Evolutionary conservation across 495 filamentous ascomycete genomes (phyloP).

Genomic region (Xylaria telfairii): DNA sequence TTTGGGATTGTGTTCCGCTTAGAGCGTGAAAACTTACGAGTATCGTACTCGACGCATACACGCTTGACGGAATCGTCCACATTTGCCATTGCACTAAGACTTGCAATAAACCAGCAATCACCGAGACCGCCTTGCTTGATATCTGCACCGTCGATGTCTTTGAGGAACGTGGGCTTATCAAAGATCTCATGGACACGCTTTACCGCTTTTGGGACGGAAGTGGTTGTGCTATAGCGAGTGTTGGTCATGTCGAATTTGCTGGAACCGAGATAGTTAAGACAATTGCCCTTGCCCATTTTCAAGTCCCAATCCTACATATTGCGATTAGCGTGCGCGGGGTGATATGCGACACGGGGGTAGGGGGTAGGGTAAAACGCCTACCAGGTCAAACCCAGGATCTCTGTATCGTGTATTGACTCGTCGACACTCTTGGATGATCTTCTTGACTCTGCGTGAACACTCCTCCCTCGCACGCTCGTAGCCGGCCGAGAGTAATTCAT

Average conservation of each 20-base stretch:
- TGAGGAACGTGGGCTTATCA: conserved; percentile 83
- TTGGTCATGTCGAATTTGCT: conserved; percentile 50
- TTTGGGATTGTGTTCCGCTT: not conserved
- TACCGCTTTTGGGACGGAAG: conserved; percentile 64
- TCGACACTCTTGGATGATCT: conserved; percentile 84
- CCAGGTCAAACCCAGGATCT: conserved; percentile 85
- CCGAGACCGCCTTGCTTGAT: conserved; percentile 82
- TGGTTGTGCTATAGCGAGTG: conserved; percentile 46
- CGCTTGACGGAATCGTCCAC: conserved; percentile 77
- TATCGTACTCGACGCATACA: conserved; percentile 82
- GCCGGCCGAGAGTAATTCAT: conserved; percentile 58
- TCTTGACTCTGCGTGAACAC: conserved; percentile 80
- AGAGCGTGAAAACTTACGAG: conserved; percentile 36
- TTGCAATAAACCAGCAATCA: conserved; percentile 93
- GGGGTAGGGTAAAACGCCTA: conserved; percentile 44
- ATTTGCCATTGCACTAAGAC: conserved; percentile 82
- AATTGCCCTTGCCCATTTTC: conserved; percentile 55
- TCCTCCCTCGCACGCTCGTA: conserved; percentile 77
- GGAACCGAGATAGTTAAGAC: conserved; percentile 53
- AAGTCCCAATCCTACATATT: conserved; percentile 56
- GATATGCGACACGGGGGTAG: not conserved
- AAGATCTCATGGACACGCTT: conserved; percentile 85
- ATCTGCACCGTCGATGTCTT: conserved; percentile 77
- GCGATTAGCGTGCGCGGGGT: conserved; percentile 32
- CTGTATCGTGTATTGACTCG: conserved; percentile 89